Conservation (phyloP, 2,329 filamentous ascomycete species). For the Phaeosphaeria sp. region DNA sequence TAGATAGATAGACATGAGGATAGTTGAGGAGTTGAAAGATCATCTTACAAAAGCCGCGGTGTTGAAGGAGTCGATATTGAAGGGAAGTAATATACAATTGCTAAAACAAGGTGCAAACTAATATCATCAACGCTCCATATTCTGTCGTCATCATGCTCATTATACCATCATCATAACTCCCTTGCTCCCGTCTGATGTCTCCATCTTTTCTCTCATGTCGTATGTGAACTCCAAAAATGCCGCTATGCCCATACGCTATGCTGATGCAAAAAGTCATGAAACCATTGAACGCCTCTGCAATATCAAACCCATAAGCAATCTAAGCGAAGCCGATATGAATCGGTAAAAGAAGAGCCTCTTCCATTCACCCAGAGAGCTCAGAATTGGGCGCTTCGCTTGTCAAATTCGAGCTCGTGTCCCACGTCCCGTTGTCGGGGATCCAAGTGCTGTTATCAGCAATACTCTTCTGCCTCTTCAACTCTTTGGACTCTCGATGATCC, state of each 20-base stretch:
- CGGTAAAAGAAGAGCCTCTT: not conserved
- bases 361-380: conserved; percentile 15
- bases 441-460: too few relatives aligned
- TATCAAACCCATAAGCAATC: conserved; percentile 2
- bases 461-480: conserved; percentile 21
- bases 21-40: too few relatives aligned
- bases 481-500: not conserved
- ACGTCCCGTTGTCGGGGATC: conserved; percentile 33
- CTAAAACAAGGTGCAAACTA: not conserved
- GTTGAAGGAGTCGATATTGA: not conserved
- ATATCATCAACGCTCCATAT: not conserved
- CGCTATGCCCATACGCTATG: conserved; percentile 6
- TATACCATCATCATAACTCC: conserved; percentile 2
- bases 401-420: conserved; percentile 32
- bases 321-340: conserved; percentile 7
- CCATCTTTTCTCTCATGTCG: conserved; percentile 12
- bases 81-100: conserved; percentile 3
- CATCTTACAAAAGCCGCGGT: too few relatives aligned
- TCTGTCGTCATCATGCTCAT: not conserved
- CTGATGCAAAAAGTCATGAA: not conserved
- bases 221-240: conserved; percentile 9
- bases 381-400: conserved; percentile 26
- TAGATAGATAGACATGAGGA: too few relatives aligned
- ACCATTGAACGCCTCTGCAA: not conserved
- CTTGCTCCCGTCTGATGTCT: conserved; percentile 9